phyloP scores from a whole-genome alignment of 129 eudicot species.

The Saussurea involucrata region DNA sequence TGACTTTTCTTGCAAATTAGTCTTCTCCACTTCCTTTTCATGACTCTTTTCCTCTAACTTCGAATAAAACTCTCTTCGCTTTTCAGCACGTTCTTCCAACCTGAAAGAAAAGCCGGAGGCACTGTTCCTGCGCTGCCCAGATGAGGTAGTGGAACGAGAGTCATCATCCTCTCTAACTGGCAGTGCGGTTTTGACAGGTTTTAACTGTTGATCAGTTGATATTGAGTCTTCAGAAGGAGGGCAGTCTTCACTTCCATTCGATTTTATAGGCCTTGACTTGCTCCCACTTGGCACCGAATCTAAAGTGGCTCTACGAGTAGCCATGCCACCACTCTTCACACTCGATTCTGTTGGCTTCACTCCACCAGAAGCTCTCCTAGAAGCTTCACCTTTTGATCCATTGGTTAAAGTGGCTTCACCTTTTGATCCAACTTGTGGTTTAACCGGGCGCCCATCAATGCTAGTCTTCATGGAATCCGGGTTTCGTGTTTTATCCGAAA shows the following conservation, averaged over 20 bases:
- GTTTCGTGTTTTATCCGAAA: slow-evolving; percentile 45
- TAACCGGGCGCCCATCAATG: slow-evolving; percentile 38
- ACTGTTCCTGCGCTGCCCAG: slow-evolving; percentile 44
- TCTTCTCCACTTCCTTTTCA: slow-evolving; percentile 74
- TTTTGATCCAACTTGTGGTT: slow-evolving; percentile 37
- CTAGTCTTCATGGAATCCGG: slow-evolving; percentile 41
- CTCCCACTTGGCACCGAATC: slow-evolving; percentile 30
- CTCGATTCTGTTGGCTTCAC: slow-evolving; percentile 27
- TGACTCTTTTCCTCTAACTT: slow-evolving; percentile 81
- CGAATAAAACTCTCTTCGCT: slow-evolving; percentile 71
- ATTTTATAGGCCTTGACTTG: slow-evolving; percentile 47
- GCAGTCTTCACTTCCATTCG: slow-evolving; percentile 34
- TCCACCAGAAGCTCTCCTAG: slow-evolving; percentile 36
- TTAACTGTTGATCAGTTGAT: slow-evolving; percentile 36
- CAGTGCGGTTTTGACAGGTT: slow-evolving; percentile 23
- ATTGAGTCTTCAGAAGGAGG: slow-evolving; percentile 36
- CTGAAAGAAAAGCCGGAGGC: slow-evolving; percentile 58
- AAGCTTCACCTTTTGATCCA: slow-evolving; percentile 12
- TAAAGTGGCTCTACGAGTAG: slow-evolving; percentile 36
- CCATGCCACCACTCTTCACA: slow-evolving; percentile 19
- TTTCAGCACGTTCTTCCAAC: slow-evolving; percentile 87
- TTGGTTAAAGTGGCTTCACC: slow-evolving; percentile 24
- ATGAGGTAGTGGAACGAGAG: slow-evolving; percentile 49
- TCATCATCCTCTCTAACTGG: slow-evolving; percentile 46
- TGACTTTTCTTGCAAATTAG: slow-evolving; percentile 68